Evolutionary conservation across 169 alveolate species (phyloP).

Genomic region (Plasmodium berghei): DNA sequence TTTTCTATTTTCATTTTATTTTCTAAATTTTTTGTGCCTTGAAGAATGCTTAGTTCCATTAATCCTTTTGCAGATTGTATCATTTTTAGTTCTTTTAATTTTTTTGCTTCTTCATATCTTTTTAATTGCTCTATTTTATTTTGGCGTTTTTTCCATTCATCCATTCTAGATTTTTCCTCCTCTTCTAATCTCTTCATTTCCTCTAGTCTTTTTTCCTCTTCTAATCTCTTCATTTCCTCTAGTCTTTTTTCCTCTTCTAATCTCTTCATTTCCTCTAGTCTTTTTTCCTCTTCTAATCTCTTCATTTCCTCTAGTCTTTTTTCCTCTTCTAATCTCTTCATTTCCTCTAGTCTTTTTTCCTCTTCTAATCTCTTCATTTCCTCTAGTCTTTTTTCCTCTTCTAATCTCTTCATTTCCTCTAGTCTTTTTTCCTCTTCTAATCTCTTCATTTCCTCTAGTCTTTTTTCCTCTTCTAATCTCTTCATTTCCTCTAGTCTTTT

Average conservation of each 20-base stretch:
- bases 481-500: slow-evolving; percentile 17
- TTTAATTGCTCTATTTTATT: slow-evolving; percentile 16
- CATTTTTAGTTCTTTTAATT: slow-evolving; percentile 15
- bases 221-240: not conserved
- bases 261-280: not conserved
- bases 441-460: not conserved
- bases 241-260: slow-evolving; percentile 1
- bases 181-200: slow-evolving; percentile 4
- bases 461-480: not conserved
- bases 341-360: no score
- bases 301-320: not conserved
- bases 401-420: not conserved
- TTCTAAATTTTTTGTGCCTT: not conserved
- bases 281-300: slow-evolving; percentile 5
- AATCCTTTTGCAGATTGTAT: not conserved
- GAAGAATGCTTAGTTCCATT: not conserved
- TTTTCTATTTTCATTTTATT: not conserved
- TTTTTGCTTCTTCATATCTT: slow-evolving; percentile 26
- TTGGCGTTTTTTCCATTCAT: not conserved
- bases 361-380: not conserved
- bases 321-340: slow-evolving; percentile 5
- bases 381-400: not conserved
- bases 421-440: not conserved
- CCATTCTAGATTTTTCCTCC: not conserved
- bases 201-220: slow-evolving; percentile 14